phyloP scores from a whole-genome alignment of 192 early-diverging fungal genomes.

The Radiomyces spectabilis region DNA sequence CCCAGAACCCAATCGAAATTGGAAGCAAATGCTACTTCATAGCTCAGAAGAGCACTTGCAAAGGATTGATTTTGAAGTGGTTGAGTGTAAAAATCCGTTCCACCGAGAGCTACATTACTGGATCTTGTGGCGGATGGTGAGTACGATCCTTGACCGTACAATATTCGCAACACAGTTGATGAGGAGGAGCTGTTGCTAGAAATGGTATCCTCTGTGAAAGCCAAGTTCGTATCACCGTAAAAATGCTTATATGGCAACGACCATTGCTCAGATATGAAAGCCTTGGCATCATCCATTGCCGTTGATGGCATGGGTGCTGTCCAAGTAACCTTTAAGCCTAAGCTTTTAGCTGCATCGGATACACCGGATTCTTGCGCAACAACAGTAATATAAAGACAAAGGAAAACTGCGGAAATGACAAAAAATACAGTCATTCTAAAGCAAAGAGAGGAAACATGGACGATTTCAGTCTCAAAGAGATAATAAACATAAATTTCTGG shows the following conservation, averaged over 20 bases:
- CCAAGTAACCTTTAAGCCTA: conserved; percentile 30
- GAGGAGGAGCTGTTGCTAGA: not conserved
- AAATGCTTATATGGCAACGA: conserved; percentile 7
- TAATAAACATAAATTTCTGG: not conserved
- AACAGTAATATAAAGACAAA: not conserved
- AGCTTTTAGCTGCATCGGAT: not conserved
- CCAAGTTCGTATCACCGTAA: conserved; percentile 26
- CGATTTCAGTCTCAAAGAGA: not conserved
- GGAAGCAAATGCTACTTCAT: conserved; percentile 35
- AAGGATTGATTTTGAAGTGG: conserved; percentile 31
- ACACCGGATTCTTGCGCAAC: not conserved
- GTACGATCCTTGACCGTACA: conserved; percentile 38
- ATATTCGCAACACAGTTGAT: conserved; percentile 24
- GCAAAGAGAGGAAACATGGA: not conserved
- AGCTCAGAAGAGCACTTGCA: conserved; percentile 34
- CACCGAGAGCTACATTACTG: conserved; percentile 15
- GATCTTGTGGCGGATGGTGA: conserved; percentile 19
- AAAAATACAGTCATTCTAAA: not conserved
- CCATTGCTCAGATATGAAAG: not conserved
- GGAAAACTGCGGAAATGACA: not conserved
- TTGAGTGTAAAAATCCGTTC: conserved; percentile 34
- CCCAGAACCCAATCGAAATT: conserved; percentile 39
- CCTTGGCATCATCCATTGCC: not conserved
- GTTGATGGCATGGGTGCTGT: conserved; percentile 27
- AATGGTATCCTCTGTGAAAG: conserved; percentile 30